Base-by-base conservation (phyloP, 106 monocot genomes). In the Dioscorea dumetorum region DNA sequence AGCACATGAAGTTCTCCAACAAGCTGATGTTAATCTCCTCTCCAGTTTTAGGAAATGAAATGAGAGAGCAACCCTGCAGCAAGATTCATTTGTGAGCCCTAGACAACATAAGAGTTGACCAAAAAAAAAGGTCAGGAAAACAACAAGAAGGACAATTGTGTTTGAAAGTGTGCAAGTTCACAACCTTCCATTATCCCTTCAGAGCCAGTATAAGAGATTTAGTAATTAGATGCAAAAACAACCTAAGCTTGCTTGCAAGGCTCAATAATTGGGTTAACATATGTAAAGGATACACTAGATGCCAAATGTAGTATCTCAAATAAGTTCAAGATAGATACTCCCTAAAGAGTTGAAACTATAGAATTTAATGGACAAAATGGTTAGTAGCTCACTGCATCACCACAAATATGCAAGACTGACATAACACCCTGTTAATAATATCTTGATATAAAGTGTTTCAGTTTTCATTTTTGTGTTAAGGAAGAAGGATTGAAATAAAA, bases 11-110 rank as follows among this genome's bases (percentile, higher is more conserved):
- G 33, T 50, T 77, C 54, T 68, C 4, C 63, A 52, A 60, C 49
- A 80, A 63, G 15, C 28, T 16, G 22, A 79, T 50, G 57, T 58
- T 11, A 83, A 60, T 60, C 63, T 72, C 33, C 59, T 67, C 57
- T 75, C 80, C n/a, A 69, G 31, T 64, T 33, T 78, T 17, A 83
- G 31, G 28, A 67, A 70, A 62, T 50, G 49, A 13, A 63, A 20
- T 59, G 77, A 58, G 57, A 70, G 17, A 33, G 56, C 62, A 56
- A 81, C 76, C 77, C 86, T 90, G 77, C 17, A 78, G 20, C 70
- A 77, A 49, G 12, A 67, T 60, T 57, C 12, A 51, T 54, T 19
- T 18, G 54, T 54, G 54, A 17, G 33, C 17, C 13, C 32, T 33
- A 28, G 33, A 33, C 3, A 63, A 13, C 28, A 15, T 10, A 1